Base-by-base conservation (phyloP, 169 alveolate genomes). In the Plasmodium billcollinsi region DNA sequence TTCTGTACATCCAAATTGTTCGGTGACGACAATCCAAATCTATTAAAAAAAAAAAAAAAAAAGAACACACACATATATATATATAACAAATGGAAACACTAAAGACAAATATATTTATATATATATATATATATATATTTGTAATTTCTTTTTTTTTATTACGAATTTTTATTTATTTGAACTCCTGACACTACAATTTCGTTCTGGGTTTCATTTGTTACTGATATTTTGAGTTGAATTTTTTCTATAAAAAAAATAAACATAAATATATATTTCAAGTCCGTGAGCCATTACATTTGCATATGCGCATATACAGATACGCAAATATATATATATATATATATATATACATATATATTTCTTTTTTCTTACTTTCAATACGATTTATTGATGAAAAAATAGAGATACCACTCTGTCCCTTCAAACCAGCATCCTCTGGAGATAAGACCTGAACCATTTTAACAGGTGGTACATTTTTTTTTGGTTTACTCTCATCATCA, bases 131-230 rank as follows among this genome's bases (percentile, higher is more conserved):
- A 33, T 5, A 33, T 33, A 33, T 33, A 33, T 33, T 24, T 24
- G 0, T 24, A 26, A 1, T 24, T 24, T 24, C 1, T 33, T 5
- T 33, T 39, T 39, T 39, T 39, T 39, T 2, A 29, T 76, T 76
- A 76, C 73, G 92, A 85, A 54, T 85, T 85, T 66, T 85, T 85
- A 71, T 85, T 85, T 71, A 85, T 85, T 33, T 85, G 92, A 33
- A 85, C 71, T 71, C 92, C 92, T 8, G 92, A 85, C 7, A 85
- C 61, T 11, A 85, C 75, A 6, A 85, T 18, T 9, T 56, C 43
- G 49, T 70, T 61, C 18, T 73, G 67, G 3, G 92, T 85, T 61
- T 85, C 45, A 18, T 85, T 85, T 15, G 85, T 59, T 39, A 85
- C 88, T 11, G 62, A 65, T 7, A 85, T 70, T 59, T 85, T 85